Evolutionary conservation across 1,284 basidiomycete species (phyloP), one percentile per base, ranked within the genome.

Genomic region (Ganoderma boninense): DNA sequence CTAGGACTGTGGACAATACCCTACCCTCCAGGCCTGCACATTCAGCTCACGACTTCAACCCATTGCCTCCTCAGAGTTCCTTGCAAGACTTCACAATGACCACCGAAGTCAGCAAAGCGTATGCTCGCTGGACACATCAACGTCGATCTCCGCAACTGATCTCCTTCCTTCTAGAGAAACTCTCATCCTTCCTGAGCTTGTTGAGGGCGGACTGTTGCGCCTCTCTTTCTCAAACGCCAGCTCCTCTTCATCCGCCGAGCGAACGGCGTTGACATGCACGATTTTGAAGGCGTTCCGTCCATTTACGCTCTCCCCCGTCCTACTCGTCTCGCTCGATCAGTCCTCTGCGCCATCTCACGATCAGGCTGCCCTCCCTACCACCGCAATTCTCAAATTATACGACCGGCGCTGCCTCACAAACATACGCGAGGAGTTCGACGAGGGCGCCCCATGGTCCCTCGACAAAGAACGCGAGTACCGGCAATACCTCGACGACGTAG

Each of bases 401-500:
- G 60, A 62, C 40, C 60, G 60, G n/a, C 60, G 60, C n/a, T 62
- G 60, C 26, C 23, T 62, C 18, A 23, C 40, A 8, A 62, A 62
- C 42, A 38, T 23, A 2, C 60, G 60, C n/a, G 26, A 62, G n/a
- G 60, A 42, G 2, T 62, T 40, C 42, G 60, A 62, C 40, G 60
- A 62, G 26, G 60, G 60, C 40, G 18, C 38, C 7, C 60, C 60
- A 14, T 62, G 60, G 60, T 62, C 60, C 60, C 60, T 62, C 60
- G 60, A 62, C 35, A 62, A 62, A 38, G 60, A 62, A 62, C 60
- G 20, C 32, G 40, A 62, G 42, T 62, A 62, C 40, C 32, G 40
- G n/a, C 38, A 62, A 40, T 62, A 62, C 60, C 60, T 62, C n/a
- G 40, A 62, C 40, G 38, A 42, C 40, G 60, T 62, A 7, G 35